A percentile compares a stretch with the other conserved stretches of the same genome.
These are phyloP conservation scores for Basidiobolus heterosporus DNA, from an alignment of 371 early-diverging fungal genomes.

Conservation along the genomic window DNA sequence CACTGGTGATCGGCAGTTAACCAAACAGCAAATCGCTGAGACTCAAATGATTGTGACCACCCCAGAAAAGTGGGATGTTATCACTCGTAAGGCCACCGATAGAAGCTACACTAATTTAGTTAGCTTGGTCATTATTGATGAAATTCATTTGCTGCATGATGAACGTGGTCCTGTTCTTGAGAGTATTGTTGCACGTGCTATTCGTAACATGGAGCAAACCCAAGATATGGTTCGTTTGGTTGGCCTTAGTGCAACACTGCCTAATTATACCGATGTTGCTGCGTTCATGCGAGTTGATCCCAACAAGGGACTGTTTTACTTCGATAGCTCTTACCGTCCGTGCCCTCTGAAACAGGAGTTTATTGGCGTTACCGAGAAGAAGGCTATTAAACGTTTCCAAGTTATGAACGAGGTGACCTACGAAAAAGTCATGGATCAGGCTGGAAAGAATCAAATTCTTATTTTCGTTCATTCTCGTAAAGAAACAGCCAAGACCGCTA, in stretches of 20 bases:
- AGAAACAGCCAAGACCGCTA: slow-evolving; percentile 90
- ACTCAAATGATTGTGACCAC: slow-evolving; percentile 98
- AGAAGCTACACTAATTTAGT: slow-evolving; percentile 83
- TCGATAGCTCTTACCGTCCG: slow-evolving; percentile 85
- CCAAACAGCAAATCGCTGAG: slow-evolving; percentile 82
- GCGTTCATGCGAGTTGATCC: slow-evolving; percentile 83
- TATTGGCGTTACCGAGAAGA: slow-evolving; percentile 90
- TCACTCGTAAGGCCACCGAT: slow-evolving; percentile 91
- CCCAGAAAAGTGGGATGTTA: slow-evolving; percentile 99
- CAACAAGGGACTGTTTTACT: slow-evolving; percentile 73
- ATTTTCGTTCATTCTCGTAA: slow-evolving; percentile 97
- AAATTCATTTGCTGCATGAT: slow-evolving; percentile 98
- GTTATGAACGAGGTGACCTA: slow-evolving; percentile 92
- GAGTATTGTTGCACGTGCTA: slow-evolving; percentile 82
- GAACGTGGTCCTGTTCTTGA: slow-evolving; percentile 98
- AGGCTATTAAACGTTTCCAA: slow-evolving; percentile 80
- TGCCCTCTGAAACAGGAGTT: slow-evolving; percentile 90
- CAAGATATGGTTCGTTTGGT: slow-evolving; percentile 88
- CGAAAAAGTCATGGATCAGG: slow-evolving; percentile 81
- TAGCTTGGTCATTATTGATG: slow-evolving; percentile 94
- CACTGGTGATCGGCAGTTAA: slow-evolving; percentile 95
- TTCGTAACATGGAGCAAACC: slow-evolving; percentile 77
- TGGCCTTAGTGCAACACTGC: slow-evolving; percentile 96
- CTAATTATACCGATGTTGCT: slow-evolving; percentile 96
- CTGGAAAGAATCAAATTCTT: slow-evolving; percentile 79